phyloP scores from a whole-genome alignment of 805 yeast species.

The Priceomyces melissophilus region DNA sequence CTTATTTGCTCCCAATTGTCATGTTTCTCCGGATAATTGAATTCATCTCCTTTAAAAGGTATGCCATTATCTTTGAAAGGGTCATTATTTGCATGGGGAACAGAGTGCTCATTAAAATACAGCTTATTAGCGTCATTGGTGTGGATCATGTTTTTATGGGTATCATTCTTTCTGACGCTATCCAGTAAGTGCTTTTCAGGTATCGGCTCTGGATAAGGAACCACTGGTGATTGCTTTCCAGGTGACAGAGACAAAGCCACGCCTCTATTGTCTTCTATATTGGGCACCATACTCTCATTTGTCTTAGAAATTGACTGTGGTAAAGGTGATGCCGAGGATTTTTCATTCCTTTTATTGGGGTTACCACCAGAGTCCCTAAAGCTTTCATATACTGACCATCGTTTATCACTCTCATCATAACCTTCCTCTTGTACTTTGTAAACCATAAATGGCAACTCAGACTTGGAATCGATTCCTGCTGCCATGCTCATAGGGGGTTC shows the following conservation, averaged over 20 bases:
- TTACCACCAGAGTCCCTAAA: slow-evolving; percentile 7
- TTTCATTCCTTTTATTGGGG: not conserved
- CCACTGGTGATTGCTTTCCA: not conserved
- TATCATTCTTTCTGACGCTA: slow-evolving; percentile 8
- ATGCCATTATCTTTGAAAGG: not conserved
- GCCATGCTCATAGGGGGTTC: slow-evolving; percentile 13
- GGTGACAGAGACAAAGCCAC: not conserved
- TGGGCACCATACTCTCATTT: not conserved
- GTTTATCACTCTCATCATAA: slow-evolving; percentile 12
- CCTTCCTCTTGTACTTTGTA: slow-evolving; percentile 28
- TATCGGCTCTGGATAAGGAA: slow-evolving; percentile 2
- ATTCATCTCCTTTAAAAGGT: not conserved
- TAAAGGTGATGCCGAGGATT: not conserved
- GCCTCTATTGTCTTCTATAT: not conserved
- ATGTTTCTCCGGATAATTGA: not conserved
- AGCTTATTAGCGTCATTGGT: not conserved
- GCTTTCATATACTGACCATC: slow-evolving; percentile 24
- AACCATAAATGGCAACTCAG: slow-evolving; percentile 26
- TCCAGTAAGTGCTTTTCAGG: slow-evolving; percentile 9
- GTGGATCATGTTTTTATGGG: slow-evolving; percentile 17
- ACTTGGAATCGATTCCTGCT: slow-evolving; percentile 25
- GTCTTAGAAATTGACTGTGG: slow-evolving; percentile 1
- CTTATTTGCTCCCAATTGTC: not conserved
- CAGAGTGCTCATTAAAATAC: not conserved
- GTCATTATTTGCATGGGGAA: slow-evolving; percentile 9